Evolutionary conservation across 352 stramenopile species (phyloP), one percentile per base, ranked within the genome.

Genomic region (Phytopythium chamaehyphon): DNA sequence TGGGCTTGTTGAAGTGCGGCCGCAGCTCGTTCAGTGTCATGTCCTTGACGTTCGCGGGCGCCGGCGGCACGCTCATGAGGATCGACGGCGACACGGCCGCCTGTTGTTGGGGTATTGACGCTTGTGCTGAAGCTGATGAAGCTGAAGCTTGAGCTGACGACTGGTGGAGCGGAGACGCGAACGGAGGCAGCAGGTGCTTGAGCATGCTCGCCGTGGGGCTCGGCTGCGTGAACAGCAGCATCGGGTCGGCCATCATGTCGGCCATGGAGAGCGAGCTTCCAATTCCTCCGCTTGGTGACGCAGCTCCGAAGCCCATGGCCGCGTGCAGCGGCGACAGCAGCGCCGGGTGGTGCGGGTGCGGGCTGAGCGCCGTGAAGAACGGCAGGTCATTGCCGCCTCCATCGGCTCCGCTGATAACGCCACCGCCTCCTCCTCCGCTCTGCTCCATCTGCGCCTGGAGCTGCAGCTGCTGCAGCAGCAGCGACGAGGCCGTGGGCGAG

Each of bases 1-100:
- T 90, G 6, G 83, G 83, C 47, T 90, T 90, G 62, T 93, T 90
- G 44, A 93, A 93, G 57, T 90, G 79, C 12, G 78, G 80, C 2
- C 80, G 77, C 40, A 93, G 70, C 49, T 90, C 79, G 48, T 93
- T 89, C 23, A 93, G 70, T 36, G 83, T 88, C 40, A 93, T 55
- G 39, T 89, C 78, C 53, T 90, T 90, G 31, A 88, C 76, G 50
- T 81, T 85, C 26, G 64, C 33, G 3, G 61, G 37, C 7, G 16
- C 18, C 5, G 45, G 26, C 10, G 45, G 45, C 18, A 51, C 39
- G n/a, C 26, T n/a, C 45, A 40, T 18, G 9, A 51, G 45, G 26
- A 51, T 40, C 16, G 45, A 39, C 45, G 45, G 45, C 18, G 28
- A 40, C 2, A 26, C 19, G 6, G 40, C 12, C 63, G 11, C 64